Evolutionary conservation across 768 basidiomycete genomes (phyloP), one percentile per base, ranked within the genome.

Genomic region (Filobasidium wieringae): DNA sequence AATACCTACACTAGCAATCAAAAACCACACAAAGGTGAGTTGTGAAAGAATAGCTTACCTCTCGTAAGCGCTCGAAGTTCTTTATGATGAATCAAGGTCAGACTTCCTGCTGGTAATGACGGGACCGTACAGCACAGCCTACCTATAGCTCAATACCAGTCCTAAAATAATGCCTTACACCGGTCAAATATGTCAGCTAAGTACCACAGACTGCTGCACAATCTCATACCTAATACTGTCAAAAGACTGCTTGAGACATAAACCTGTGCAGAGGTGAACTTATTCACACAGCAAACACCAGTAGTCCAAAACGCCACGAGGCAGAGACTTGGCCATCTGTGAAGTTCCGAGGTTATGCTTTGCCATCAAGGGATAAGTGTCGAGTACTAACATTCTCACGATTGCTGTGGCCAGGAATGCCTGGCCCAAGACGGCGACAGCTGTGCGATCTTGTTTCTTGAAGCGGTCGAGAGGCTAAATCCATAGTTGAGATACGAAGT

Each of bases 1-100:
- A 58, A 55, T 68, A 70, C 41, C 67, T 37, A 37, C 11, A 37
- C 11, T 37, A 9, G 36, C 9, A 37, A 37, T n/a, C n/a, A n/a
- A 12, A 60, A 29, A 17, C 64, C 61, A 30, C n/a, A 37, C 11
- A 9, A 37, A 9, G 36, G 36, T 37, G 9, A 37, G 36, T n/a
- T n/a, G 9, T 9, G 36, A 37, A 37, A 37, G n/a, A 37, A n/a
- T 9, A 37, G 36, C 36, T 37, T n/a, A 37, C 36, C 36, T 37
- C 36, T 37, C 36, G 36, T 37, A 37, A 9, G 36, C 36, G 36
- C 36, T 37, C 11, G 11, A 9, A 9, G 36, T 37, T n/a, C 36
- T 37, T 9, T 37, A 9, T 9, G 36, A 9, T 37, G 36, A 37
- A 9, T 9, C 9, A 37, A n/a, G 36, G n/a, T 37, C 36, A 37